phyloP scores from a whole-genome alignment of 228 moss, liverwort and hornwort species.

The Sphagnum magellanicum region DNA sequence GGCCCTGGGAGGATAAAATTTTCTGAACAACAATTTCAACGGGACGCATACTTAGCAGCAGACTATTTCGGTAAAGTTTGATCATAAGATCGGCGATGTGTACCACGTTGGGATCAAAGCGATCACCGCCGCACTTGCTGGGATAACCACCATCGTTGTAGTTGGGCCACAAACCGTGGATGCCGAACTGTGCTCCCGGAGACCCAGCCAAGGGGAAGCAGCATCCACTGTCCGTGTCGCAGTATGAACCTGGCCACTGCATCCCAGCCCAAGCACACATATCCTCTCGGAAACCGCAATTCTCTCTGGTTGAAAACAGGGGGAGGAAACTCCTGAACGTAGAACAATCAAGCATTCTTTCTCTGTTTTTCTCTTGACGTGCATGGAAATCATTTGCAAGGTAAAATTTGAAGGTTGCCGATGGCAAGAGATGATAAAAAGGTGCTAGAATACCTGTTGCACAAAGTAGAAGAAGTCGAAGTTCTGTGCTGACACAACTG shows the following conservation, averaged over 20 bases:
- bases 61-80: too few species aligned
- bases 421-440: background rate
- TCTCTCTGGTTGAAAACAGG: background rate
- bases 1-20: too few species aligned
- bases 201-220: slow-evolving; percentile 52
- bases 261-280: background rate
- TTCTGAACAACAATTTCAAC: too few species aligned
- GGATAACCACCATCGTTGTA: slow-evolving; percentile 78
- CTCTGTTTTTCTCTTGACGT: background rate
- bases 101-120: slow-evolving; percentile 56
- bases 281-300: background rate
- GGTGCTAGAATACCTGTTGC: slow-evolving; percentile 41
- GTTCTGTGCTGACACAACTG: slow-evolving; percentile 5
- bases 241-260: slow-evolving; percentile 90
- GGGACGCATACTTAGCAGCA: too few species aligned
- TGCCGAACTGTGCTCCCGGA: slow-evolving; percentile 66
- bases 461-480: slow-evolving; percentile 89
- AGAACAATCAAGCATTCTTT: background rate
- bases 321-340: background rate
- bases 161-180: slow-evolving; percentile 97
- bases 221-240: slow-evolving; percentile 57
- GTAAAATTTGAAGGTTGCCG: background rate
- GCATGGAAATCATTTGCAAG: too few species aligned
- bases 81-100: background rate
- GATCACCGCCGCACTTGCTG: slow-evolving; percentile 48